These are phyloP conservation scores for Corniculantispora saksenae DNA, from an alignment of 2,329 filamentous ascomycete genomes.

Conservation along the genomic window DNA sequence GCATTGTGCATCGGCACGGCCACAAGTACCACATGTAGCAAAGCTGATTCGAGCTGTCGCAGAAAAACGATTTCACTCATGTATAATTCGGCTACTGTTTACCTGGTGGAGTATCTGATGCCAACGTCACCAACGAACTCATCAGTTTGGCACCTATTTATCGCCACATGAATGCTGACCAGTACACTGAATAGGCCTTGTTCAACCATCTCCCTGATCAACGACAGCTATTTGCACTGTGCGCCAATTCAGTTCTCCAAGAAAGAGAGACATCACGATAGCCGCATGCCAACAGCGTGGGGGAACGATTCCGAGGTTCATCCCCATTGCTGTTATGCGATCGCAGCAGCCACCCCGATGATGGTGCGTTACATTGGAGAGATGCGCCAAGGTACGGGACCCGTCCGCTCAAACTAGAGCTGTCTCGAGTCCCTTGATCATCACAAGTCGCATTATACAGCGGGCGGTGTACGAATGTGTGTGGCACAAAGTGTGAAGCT, in stretches of 20 bases:
- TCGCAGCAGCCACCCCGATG: not conserved
- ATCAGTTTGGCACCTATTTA: too few species aligned
- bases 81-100: too few species aligned
- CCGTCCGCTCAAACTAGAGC: not conserved
- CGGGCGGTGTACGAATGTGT: not conserved
- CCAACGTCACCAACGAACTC: too few species aligned
- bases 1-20: not conserved
- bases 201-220: too few species aligned
- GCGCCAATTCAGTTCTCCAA: not conserved
- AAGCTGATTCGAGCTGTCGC: too few species aligned
- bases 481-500: not conserved
- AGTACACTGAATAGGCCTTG: too few species aligned
- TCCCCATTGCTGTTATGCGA: too few species aligned
- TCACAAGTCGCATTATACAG: too few species aligned
- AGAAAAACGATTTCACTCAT: not conserved
- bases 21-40: not conserved
- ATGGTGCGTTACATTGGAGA: not conserved
- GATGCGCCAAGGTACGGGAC: not conserved
- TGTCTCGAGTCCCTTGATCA: not conserved
- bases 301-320: not conserved
- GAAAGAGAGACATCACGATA: not conserved
- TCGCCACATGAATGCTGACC: too few species aligned
- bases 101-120: too few species aligned
- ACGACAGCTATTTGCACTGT: not conserved
- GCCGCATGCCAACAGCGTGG: constrained; percentile 1